These are phyloP conservation scores for Mrakia gelida DNA, from an alignment of 768 basidiomycete genomes.

Conservation along the genomic window DNA sequence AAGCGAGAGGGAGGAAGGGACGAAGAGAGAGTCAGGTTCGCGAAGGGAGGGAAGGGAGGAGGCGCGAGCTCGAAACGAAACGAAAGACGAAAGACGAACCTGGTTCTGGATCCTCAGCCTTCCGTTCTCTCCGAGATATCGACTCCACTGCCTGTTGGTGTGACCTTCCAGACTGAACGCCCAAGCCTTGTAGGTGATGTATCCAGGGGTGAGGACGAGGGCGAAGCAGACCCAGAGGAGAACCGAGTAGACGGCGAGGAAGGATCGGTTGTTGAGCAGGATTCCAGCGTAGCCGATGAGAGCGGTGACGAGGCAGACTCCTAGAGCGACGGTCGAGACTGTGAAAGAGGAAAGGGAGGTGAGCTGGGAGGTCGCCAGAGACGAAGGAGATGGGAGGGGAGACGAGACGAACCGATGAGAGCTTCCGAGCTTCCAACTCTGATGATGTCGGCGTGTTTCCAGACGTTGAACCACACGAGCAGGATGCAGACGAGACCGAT, in stretches of 20 bases:
- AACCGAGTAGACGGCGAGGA: conserved; percentile 69
- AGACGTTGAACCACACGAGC: conserved; percentile 73
- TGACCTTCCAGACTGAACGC: conserved; percentile 79
- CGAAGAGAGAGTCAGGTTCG: neutral
- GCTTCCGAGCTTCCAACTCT: conserved; percentile 65
- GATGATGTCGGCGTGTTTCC: conserved; percentile 63
- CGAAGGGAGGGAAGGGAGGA: neutral
- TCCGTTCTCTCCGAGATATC: conserved; percentile 56
- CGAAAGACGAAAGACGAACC: conserved; percentile 29
- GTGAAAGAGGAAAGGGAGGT: conserved; percentile 12
- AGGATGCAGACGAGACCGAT: conserved; percentile 61
- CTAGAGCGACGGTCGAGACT: conserved; percentile 64
- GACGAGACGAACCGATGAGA: conserved; percentile 50
- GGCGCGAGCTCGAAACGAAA: conserved; percentile 28
- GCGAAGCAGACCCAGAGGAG: conserved; percentile 69
- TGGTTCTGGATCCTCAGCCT: conserved; percentile 65
- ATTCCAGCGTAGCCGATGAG: conserved; percentile 73
- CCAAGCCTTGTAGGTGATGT: conserved; percentile 67
- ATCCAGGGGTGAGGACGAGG: conserved; percentile 68
- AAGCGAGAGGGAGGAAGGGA: conserved; percentile 6
- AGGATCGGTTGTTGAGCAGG: conserved; percentile 74
- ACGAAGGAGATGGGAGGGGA: neutral
- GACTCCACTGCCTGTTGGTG: conserved; percentile 71
- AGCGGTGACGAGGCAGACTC: conserved; percentile 59
- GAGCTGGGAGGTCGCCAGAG: neutral